phyloP scores from a whole-genome alignment of 2,329 filamentous ascomycete genomes.

The Aschersonia sp. region DNA sequence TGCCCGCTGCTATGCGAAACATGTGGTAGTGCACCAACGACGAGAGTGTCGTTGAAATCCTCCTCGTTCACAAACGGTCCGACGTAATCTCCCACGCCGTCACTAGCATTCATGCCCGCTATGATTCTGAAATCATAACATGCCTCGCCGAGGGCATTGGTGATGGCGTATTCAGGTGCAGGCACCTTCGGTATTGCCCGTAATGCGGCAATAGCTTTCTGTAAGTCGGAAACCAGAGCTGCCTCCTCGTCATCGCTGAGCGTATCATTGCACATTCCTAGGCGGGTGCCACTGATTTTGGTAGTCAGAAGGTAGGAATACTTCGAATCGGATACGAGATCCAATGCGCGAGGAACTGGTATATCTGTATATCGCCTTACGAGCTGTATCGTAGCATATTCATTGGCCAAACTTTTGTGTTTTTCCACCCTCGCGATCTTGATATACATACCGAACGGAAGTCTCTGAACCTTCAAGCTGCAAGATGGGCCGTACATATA shows the following conservation, averaged over 20 bases:
- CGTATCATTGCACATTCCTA: conserved; percentile 2
- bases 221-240: neutral
- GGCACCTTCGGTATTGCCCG: conserved; percentile 2
- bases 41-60: conserved; percentile 5
- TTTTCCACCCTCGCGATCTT: neutral
- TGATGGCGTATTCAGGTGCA: conserved; percentile 1
- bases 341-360: conserved; percentile 1
- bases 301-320: conserved; percentile 1
- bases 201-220: neutral
- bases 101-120: neutral
- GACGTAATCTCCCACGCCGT: conserved; percentile 3
- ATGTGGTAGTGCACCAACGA: neutral
- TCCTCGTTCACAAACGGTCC: conserved; percentile 5
- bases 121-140: conserved; percentile 1
- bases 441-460: conserved; percentile 9
- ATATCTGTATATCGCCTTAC: conserved; percentile 2
- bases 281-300: neutral
- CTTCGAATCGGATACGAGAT: conserved; percentile 1
- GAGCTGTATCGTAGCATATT: conserved; percentile 2
- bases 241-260: conserved; percentile 2
- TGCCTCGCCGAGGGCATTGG: neutral
- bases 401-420: conserved; percentile 2
- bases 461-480: conserved; percentile 6
- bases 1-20: conserved; percentile 2
- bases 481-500: conserved; percentile 5